A percentile compares a stretch with the other conserved stretches of the same genome.
Evolutionary conservation across 768 basidiomycete species (phyloP).

Genomic region (Mycena chlorophos): DNA sequence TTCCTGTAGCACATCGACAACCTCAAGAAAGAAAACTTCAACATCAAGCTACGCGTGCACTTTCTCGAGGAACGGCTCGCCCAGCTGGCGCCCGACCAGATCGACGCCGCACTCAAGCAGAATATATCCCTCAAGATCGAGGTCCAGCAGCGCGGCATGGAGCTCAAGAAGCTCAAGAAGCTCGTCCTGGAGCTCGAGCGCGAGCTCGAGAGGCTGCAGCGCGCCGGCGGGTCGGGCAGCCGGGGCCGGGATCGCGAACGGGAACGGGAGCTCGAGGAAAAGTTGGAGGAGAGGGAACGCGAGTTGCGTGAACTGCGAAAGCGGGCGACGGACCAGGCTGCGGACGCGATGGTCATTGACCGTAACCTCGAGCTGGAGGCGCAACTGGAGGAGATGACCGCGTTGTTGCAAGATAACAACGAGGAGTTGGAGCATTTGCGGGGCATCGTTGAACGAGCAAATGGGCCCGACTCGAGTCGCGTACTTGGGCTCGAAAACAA

Average conservation of each 20-base stretch:
- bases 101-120: conserved; percentile 88
- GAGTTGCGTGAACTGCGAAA: conserved; percentile 69
- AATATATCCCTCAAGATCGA: conserved; percentile 93
- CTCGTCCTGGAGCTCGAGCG: conserved; percentile 81
- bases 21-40: conserved; percentile 96
- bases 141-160: conserved; percentile 84
- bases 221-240: conserved; percentile 44
- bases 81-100: conserved; percentile 87
- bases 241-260: conserved; percentile 43
- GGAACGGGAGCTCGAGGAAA: conserved; percentile 76
- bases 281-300: conserved; percentile 68
- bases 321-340: conserved; percentile 37
- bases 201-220: conserved; percentile 72
- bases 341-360: conserved; percentile 55
- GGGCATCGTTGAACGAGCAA: conserved; percentile 59
- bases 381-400: conserved; percentile 68
- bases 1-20: conserved; percentile 81
- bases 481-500: conserved; percentile 61
- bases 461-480: conserved; percentile 22
- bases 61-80: conserved; percentile 92
- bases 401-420: conserved; percentile 75
- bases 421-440: conserved; percentile 78
- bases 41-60: conserved; percentile 92
- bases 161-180: conserved; percentile 91
- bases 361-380: conserved; percentile 72